phyloP scores from a whole-genome alignment of 176 grass and related monocot genomes.

The Phyllostachys edulis region DNA sequence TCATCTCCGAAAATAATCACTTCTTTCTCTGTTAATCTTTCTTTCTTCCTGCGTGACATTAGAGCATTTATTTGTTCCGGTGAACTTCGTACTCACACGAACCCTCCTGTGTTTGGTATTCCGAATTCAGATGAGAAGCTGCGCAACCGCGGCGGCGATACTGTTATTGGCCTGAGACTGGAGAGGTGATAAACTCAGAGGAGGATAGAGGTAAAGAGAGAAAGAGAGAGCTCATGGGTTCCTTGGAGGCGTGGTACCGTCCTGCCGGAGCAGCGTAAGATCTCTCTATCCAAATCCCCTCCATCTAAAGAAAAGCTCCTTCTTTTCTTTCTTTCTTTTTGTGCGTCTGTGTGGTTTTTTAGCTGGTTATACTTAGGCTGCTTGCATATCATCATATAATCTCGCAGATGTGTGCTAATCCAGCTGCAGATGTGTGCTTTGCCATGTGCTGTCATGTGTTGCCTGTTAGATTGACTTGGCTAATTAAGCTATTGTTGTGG shows the following conservation, averaged over 20 bases:
- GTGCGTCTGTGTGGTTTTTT: background rate
- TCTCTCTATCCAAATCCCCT: background rate
- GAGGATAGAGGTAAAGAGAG: background rate
- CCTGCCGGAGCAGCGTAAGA: constrained; percentile 57
- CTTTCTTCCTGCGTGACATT: too few relatives aligned
- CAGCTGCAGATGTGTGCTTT: too few relatives aligned
- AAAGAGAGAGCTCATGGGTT: constrained; percentile 38
- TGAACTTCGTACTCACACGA: too few relatives aligned
- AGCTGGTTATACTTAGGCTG: constrained; percentile 28
- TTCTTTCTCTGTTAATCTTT: too few relatives aligned
- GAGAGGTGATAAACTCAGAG: background rate
- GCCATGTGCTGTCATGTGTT: too few relatives aligned
- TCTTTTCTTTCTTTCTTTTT: background rate
- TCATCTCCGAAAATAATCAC: background rate
- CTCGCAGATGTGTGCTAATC: too few relatives aligned
- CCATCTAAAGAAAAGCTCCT: constrained; percentile 19
- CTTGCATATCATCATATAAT: constrained; percentile 32
- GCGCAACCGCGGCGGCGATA: constrained; percentile 28
- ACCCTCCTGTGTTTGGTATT: too few relatives aligned
- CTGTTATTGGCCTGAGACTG: constrained; percentile 25
- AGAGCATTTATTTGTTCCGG: too few relatives aligned
- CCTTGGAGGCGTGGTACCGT: constrained; percentile 61
- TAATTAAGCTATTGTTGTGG: too few relatives aligned
- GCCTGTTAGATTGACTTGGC: too few relatives aligned
- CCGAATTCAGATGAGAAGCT: too few relatives aligned